Conservation (phyloP, 352 stramenopile genomes). For the Globisporangium paddicum region DNA sequence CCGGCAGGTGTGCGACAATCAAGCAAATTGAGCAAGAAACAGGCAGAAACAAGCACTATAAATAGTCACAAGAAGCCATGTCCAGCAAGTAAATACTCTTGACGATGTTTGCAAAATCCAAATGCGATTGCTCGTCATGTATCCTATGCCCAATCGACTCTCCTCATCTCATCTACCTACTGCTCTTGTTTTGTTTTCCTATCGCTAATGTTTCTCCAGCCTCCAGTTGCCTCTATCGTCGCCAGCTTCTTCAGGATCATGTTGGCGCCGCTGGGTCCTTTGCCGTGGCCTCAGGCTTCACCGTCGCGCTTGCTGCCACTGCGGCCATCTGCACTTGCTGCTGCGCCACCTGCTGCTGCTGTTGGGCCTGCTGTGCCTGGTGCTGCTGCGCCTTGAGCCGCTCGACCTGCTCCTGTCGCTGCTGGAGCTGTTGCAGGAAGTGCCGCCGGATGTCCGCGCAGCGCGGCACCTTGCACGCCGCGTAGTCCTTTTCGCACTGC, state of each 20-base stretch:
- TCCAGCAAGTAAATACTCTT: no score
- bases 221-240: not conserved
- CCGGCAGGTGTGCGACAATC: no score
- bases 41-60: no score
- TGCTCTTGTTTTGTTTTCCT: not conserved
- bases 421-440: constrained; percentile 76
- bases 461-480: constrained; percentile 74
- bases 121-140: not conserved
- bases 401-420: constrained; percentile 58
- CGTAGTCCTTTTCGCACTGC: constrained; percentile 76
- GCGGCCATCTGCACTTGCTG: constrained; percentile 5
- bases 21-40: no score
- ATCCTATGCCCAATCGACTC: not conserved
- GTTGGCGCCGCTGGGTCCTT: not conserved
- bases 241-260: not conserved
- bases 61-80: no score
- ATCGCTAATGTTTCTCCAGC: not conserved
- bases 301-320: not conserved
- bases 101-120: not conserved
- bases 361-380: constrained; percentile 24
- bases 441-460: constrained; percentile 84
- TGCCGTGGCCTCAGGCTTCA: not conserved
- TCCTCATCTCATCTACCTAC: no score
- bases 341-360: constrained; percentile 3
- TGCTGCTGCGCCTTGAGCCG: constrained; percentile 35